Evolutionary conservation across 208 protist genomes (phyloP).

Genomic region (Leishmania aethiopica): DNA sequence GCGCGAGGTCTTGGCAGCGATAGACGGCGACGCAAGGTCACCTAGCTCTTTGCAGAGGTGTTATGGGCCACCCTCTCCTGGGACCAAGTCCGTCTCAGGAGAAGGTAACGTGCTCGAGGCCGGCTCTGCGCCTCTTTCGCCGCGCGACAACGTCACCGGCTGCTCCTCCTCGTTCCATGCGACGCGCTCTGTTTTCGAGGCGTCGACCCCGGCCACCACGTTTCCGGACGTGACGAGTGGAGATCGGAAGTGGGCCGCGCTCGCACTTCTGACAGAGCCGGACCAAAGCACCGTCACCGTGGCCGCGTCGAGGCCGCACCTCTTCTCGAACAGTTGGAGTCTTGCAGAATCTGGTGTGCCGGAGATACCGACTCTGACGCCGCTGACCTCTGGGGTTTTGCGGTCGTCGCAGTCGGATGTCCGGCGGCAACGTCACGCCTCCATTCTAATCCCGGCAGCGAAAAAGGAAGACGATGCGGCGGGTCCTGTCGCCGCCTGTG

Average conservation of each 20-base stretch:
- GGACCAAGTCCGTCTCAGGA: background rate
- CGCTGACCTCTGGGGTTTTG: background rate
- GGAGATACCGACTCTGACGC: background rate
- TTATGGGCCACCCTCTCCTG: background rate
- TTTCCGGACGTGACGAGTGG: background rate
- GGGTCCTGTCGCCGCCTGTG: background rate
- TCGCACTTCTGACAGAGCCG: background rate
- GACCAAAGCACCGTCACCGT: background rate
- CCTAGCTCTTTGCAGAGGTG: background rate
- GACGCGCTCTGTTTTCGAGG: background rate
- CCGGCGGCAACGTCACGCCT: conserved; percentile 1
- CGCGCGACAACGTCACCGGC: background rate
- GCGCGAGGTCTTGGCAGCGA: background rate
- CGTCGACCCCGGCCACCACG: background rate
- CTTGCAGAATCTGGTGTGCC: conserved; percentile 3
- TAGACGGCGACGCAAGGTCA: background rate
- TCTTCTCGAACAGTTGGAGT: conserved; percentile 9
- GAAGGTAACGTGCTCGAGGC: conserved; percentile 1
- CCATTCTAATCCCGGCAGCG: background rate
- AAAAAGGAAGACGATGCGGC: background rate
- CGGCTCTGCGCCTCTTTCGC: background rate
- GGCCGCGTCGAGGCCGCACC: too few species aligned
- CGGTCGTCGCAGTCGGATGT: background rate
- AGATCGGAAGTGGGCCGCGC: background rate
- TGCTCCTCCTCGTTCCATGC: background rate